Conservation (phyloP, 179 eudicot genomes). For the Silene vulgaris region DNA sequence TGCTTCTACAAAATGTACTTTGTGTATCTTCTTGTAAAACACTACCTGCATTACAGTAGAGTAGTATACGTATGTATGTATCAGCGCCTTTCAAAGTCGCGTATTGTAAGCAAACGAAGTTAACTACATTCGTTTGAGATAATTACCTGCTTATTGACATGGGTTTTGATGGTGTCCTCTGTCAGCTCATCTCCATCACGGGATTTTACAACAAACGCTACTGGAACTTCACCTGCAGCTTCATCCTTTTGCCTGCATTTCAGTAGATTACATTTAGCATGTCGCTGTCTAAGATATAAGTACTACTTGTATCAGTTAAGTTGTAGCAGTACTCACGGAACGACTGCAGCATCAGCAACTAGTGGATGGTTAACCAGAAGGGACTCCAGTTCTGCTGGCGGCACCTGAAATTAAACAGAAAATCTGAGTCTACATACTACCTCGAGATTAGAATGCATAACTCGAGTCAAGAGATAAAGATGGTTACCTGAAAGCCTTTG, state of each 20-base stretch:
- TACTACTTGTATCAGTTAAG: neutral
- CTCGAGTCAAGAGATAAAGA: no score
- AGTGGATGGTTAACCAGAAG: conserved; percentile 53
- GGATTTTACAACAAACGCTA: conserved; percentile 32
- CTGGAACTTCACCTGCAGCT: conserved; percentile 40
- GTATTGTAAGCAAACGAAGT: neutral
- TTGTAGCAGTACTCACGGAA: conserved; percentile 44
- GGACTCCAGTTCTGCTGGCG: conserved; percentile 78
- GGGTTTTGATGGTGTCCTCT: conserved; percentile 26
- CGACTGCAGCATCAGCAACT: conserved; percentile 70
- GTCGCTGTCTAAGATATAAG: neutral
- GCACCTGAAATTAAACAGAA: conserved; percentile 38
- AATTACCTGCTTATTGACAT: conserved; percentile 29
- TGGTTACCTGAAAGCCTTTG: conserved; percentile 47
- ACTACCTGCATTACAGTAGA: conserved; percentile 49
- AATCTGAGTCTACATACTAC: no score
- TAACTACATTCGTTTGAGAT: neutral
- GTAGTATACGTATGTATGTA: neutral
- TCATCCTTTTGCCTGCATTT: conserved; percentile 35
- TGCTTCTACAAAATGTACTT: conserved; percentile 56
- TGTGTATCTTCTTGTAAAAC: conserved; percentile 74
- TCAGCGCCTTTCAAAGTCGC: neutral
- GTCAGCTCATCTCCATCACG: conserved; percentile 25
- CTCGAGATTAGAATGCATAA: no score
- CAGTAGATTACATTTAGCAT: neutral